phyloP scores from a whole-genome alignment of 1,139 yeast species.

The Suzukiozyma palmioleophila region DNA sequence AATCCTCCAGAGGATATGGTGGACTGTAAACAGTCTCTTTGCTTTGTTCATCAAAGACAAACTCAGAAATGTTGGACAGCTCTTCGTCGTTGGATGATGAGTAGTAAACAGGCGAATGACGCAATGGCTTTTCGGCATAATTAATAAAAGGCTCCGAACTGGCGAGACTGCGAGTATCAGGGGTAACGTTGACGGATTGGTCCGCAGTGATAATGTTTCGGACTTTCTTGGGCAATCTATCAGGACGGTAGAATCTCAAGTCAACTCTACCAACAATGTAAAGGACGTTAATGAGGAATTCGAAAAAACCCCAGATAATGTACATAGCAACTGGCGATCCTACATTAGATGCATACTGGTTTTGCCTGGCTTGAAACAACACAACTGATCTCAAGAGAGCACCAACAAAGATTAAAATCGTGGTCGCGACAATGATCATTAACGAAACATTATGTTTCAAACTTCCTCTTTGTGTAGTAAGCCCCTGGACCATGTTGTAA shows the following conservation, averaged over 20 bases:
- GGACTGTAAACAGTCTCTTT: no score
- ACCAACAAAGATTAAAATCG: slow-evolving; percentile 29
- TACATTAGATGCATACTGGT: slow-evolving; percentile 17
- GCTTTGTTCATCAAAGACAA: no score
- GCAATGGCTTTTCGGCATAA: no score
- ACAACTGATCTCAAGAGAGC: slow-evolving; percentile 29
- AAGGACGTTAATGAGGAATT: slow-evolving; percentile 29
- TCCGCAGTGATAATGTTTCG: slow-evolving; percentile 40
- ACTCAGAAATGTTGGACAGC: no score
- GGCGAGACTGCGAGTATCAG: neutral
- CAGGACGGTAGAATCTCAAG: slow-evolving; percentile 45
- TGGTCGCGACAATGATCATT: slow-evolving; percentile 26
- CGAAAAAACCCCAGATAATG: slow-evolving; percentile 38
- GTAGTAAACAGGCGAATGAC: no score
- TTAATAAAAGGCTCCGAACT: neutral
- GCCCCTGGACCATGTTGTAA: slow-evolving; percentile 37
- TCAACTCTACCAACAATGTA: slow-evolving; percentile 43
- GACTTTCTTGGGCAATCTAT: slow-evolving; percentile 34
- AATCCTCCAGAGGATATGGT: neutral
- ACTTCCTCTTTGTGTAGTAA: slow-evolving; percentile 35
- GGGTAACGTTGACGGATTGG: slow-evolving; percentile 17
- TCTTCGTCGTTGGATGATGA: no score
- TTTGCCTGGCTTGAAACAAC: slow-evolving; percentile 25
- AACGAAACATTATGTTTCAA: slow-evolving; percentile 35
- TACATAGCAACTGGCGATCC: slow-evolving; percentile 29